These are phyloP conservation scores for Thielaviopsis punctulata DNA, from an alignment of 2,329 filamentous ascomycete species.

Conservation along the genomic window DNA sequence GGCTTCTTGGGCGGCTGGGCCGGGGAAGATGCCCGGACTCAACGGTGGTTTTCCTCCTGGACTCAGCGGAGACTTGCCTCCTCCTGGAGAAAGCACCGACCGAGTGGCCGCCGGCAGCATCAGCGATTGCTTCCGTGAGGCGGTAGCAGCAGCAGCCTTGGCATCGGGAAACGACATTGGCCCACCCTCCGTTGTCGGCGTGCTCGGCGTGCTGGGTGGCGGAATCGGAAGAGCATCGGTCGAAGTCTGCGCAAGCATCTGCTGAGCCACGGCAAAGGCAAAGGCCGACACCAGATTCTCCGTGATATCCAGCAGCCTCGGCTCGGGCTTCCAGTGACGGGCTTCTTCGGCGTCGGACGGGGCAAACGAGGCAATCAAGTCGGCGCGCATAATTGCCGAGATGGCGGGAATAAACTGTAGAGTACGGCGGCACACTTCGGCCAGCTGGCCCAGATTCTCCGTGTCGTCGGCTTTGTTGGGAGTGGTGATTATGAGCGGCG, in stretches of 20 bases:
- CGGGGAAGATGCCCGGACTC: slow-evolving; percentile 38
- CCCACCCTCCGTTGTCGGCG: slow-evolving; percentile 4
- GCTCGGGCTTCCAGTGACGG: slow-evolving; percentile 9
- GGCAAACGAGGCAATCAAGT: slow-evolving; percentile 48
- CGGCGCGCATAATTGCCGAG: slow-evolving; percentile 61
- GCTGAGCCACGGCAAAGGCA: slow-evolving; percentile 58
- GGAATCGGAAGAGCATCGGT: slow-evolving; percentile 52
- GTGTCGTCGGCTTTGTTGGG: slow-evolving; percentile 28
- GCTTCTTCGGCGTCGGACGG: slow-evolving; percentile 22
- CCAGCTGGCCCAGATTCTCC: slow-evolving; percentile 64
- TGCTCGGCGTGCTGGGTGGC: slow-evolving; percentile 17
- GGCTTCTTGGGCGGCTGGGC: slow-evolving; percentile 22
- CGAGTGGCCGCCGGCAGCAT: slow-evolving; percentile 40
- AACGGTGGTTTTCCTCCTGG: slow-evolving; percentile 18
- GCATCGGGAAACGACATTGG: slow-evolving; percentile 27
- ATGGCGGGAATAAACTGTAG: slow-evolving; percentile 71
- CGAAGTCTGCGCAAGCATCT: slow-evolving; percentile 59
- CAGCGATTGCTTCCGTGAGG: slow-evolving; percentile 39
- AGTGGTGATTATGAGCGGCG: slow-evolving; percentile 21
- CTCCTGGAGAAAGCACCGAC: slow-evolving; percentile 18
- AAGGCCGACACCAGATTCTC: slow-evolving; percentile 66
- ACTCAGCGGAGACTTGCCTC: too few relatives aligned
- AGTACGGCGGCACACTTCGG: slow-evolving; percentile 69
- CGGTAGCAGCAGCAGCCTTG: too few relatives aligned
- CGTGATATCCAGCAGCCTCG: slow-evolving; percentile 34